phyloP scores from a whole-genome alignment of 768 basidiomycete species.

The Leucocoprinus birnbaumii region DNA sequence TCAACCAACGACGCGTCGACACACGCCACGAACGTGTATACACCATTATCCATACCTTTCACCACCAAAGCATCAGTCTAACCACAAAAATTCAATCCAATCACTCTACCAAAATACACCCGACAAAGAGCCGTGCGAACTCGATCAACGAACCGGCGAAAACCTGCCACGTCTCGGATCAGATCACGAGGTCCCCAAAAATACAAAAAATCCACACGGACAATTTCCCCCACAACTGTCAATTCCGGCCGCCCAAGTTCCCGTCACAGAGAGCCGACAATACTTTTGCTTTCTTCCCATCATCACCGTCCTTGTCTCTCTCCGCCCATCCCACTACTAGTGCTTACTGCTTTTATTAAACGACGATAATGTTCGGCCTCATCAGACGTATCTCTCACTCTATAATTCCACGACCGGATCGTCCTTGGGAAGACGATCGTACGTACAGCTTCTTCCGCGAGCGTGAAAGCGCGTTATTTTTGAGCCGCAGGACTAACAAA shows the following conservation, averaged over 20 bases:
- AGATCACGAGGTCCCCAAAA: conserved; percentile 7
- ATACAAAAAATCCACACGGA: not conserved
- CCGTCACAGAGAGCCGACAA: not conserved
- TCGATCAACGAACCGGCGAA: no score
- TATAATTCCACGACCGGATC: conserved; percentile 66
- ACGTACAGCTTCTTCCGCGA: conserved; percentile 23
- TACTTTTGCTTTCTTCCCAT: not conserved
- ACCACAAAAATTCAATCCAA: not conserved
- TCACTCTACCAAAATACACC: not conserved
- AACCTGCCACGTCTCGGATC: conserved; percentile 11
- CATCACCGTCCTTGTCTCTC: no score
- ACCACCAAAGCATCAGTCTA: no score
- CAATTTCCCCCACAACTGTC: not conserved
- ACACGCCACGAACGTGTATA: not conserved
- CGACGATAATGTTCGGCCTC: conserved; percentile 57
- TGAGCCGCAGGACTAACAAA: no score
- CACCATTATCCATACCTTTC: no score
- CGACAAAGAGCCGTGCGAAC: not conserved
- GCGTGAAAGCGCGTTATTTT: no score
- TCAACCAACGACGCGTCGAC: no score
- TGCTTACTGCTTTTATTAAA: not conserved
- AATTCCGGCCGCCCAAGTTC: not conserved
- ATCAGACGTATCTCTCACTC: conserved; percentile 70
- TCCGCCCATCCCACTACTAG: not conserved
- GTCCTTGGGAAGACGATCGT: conserved; percentile 80